Percentiles rank a stretch among this genome's conserved stretches.
These are phyloP conservation scores for Heterobasidion annosum DNA, from an alignment of 1,284 basidiomycete species.

Conservation along the genomic window DNA sequence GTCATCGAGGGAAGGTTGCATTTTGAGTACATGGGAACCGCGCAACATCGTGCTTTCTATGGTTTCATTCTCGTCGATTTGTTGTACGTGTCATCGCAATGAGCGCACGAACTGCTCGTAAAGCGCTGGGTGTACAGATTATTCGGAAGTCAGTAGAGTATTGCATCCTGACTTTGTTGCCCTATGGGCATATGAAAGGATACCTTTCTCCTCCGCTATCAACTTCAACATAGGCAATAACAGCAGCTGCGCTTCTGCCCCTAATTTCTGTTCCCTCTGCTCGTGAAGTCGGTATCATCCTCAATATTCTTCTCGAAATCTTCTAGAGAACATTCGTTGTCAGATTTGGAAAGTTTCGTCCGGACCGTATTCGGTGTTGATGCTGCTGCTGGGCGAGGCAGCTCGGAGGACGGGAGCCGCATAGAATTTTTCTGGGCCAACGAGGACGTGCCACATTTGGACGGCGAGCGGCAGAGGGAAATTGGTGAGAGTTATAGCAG, in stretches of 20 bases:
- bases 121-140: constrained; percentile 14
- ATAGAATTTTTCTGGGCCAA: no score
- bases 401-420: no score
- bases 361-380: not conserved
- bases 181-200: no score
- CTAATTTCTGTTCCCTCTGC: constrained; percentile 33
- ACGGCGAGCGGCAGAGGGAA: no score
- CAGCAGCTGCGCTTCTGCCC: constrained; percentile 31
- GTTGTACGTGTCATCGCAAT: constrained; percentile 40
- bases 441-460: no score
- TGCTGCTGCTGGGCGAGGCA: not conserved
- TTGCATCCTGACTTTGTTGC: no score
- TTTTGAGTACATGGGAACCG: constrained; percentile 43
- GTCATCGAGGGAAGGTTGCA: constrained; percentile 41
- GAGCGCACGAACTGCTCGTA: constrained; percentile 39
- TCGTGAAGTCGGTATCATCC: constrained; percentile 32
- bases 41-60: constrained; percentile 52
- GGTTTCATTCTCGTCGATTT: constrained; percentile 54
- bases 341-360: not conserved
- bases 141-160: no score
- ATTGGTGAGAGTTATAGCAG: no score
- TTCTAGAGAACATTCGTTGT: not conserved
- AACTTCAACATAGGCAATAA: constrained; percentile 15
- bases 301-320: constrained; percentile 30
- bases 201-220: constrained; percentile 10